These are phyloP conservation scores for Exutisphaerella laricina DNA, from an alignment of 2,329 filamentous ascomycete genomes.

Conservation along the genomic window DNA sequence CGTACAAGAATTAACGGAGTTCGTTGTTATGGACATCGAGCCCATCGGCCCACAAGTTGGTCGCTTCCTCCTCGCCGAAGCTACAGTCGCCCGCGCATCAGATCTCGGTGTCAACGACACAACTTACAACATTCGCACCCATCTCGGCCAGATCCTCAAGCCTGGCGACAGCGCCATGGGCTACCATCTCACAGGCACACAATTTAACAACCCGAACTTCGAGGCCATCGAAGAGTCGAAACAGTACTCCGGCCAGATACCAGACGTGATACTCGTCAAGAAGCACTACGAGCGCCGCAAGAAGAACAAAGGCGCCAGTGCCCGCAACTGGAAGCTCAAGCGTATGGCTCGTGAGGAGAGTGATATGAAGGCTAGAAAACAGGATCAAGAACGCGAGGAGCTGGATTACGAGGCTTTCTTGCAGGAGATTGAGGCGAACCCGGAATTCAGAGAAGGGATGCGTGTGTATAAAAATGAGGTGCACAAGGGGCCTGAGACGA, in stretches of 20 bases:
- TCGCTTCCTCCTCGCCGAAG: constrained; percentile 78
- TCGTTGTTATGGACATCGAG: constrained; percentile 93
- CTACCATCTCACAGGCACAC: constrained; percentile 82
- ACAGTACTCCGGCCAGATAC: constrained; percentile 71
- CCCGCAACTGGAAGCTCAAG: constrained; percentile 87
- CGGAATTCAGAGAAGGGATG: constrained; percentile 76
- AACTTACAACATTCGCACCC: constrained; percentile 85
- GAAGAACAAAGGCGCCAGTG: constrained; percentile 55
- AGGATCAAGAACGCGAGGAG: constrained; percentile 83
- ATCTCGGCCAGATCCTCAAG: constrained; percentile 78
- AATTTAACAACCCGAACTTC: constrained; percentile 85
- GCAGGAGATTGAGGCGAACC: constrained; percentile 92
- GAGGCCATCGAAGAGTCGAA: constrained; percentile 75
- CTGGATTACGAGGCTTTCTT: constrained; percentile 96
- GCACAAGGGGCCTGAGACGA: constrained; percentile 53
- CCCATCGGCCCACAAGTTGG: constrained; percentile 68
- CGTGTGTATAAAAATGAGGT: constrained; percentile 73
- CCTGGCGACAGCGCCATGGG: constrained; percentile 90
- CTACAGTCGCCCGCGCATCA: constrained; percentile 76
- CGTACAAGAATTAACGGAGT: constrained; percentile 79
- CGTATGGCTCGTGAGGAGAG: constrained; percentile 87
- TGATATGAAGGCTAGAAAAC: constrained; percentile 77
- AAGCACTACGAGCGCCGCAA: constrained; percentile 86
- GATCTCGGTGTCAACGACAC: constrained; percentile 82
- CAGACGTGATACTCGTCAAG: constrained; percentile 93